Evolutionary conservation across 2,329 filamentous ascomycete species (phyloP).

Genomic region (Fusarium metavorans): DNA sequence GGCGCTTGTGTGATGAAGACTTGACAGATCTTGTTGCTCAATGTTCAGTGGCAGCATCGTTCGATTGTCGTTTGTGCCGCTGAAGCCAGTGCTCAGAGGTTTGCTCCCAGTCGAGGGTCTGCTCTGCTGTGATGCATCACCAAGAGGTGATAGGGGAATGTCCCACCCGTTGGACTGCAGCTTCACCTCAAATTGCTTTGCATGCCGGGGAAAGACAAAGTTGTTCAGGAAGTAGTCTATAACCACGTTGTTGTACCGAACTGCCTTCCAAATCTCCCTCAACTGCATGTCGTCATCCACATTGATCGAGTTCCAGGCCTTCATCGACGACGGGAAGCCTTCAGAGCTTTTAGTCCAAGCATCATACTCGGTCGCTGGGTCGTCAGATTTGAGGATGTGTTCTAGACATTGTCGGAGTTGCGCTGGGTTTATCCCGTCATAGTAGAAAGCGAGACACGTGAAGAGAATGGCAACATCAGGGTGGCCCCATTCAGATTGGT

Average conservation of each 20-base stretch:
- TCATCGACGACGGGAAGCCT: constrained; percentile 61
- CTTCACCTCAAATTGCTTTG: constrained; percentile 74
- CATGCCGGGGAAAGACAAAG: constrained; percentile 74
- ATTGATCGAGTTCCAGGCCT: constrained; percentile 70
- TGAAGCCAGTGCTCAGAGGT: constrained; percentile 73
- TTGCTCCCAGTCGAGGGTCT: constrained; percentile 13
- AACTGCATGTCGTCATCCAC: constrained; percentile 68
- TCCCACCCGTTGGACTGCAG: constrained; percentile 78
- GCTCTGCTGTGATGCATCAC: neutral
- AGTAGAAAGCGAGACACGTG: constrained; percentile 77
- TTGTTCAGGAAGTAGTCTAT: constrained; percentile 73
- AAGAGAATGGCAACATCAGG: constrained; percentile 75
- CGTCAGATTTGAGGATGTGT: constrained; percentile 64
- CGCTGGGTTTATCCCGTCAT: constrained; percentile 63
- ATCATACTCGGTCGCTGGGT: constrained; percentile 69
- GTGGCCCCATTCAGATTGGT: constrained; percentile 76
- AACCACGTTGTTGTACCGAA: constrained; percentile 62
- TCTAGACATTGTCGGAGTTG: constrained; percentile 66
- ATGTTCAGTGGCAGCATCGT: constrained; percentile 72
- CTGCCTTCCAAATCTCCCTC: constrained; percentile 62
- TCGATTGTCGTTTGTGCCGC: constrained; percentile 77
- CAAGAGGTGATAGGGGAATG: constrained; percentile 61
- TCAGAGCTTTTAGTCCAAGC: constrained; percentile 58
- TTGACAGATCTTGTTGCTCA: constrained; percentile 68
- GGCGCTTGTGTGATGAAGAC: constrained; percentile 71